A percentile compares a stretch with the other conserved stretches of the same genome.
These are phyloP conservation scores for Prunus fruticosa DNA, from an alignment of 306 rosid genomes.

Conservation along the genomic window DNA sequence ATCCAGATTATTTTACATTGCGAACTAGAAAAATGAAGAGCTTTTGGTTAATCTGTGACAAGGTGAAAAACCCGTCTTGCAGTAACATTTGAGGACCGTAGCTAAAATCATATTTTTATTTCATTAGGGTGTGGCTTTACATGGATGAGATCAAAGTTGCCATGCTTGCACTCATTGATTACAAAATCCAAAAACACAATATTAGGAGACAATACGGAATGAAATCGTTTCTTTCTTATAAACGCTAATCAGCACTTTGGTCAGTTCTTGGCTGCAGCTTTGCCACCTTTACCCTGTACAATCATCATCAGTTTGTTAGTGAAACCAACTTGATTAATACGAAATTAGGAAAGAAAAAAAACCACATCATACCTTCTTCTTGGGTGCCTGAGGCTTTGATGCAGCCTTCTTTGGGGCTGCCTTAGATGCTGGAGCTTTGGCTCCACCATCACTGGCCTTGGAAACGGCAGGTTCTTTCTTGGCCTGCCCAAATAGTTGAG, in stretches of 20 bases:
- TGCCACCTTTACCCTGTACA: conserved; percentile 66
- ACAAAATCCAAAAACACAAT: conserved; percentile 16
- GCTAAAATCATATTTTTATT: conserved; percentile 21
- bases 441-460: conserved; percentile 25
- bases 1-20: no score
- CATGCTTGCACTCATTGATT: conserved; percentile 7
- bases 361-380: conserved; percentile 51
- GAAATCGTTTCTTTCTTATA: background rate
- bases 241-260: background rate
- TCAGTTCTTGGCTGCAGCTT: conserved; percentile 53
- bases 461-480: conserved; percentile 39
- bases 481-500: conserved; percentile 42
- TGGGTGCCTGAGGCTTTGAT: conserved; percentile 53
- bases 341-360: background rate
- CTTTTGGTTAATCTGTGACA: no score
- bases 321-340: background rate
- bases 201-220: conserved; percentile 11
- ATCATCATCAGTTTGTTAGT: background rate
- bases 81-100: background rate
- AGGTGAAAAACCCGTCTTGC: no score
- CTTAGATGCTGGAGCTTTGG: conserved; percentile 45
- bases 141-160: conserved; percentile 20
- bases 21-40: no score
- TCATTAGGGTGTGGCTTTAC: conserved; percentile 7
- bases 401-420: conserved; percentile 54